phyloP scores from a whole-genome alignment of 257 asterid species.

The Schizonepeta tenuifolia region DNA sequence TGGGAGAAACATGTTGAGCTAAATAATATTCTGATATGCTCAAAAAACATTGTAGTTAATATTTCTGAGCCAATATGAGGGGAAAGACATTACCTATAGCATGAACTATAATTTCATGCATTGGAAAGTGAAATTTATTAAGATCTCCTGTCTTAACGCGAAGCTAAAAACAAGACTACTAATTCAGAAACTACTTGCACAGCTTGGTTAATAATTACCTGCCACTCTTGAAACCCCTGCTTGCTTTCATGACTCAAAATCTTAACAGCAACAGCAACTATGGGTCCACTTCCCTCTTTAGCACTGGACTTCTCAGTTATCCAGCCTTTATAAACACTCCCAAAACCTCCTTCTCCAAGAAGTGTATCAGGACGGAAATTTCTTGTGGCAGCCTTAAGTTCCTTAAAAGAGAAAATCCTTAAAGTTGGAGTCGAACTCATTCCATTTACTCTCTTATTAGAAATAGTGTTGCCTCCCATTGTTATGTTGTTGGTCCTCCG shows the following conservation, averaged over 20 bases:
- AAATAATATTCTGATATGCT: constrained; percentile 1
- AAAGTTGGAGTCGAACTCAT: constrained; percentile 25
- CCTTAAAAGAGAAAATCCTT: constrained; percentile 42
- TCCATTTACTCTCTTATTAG: constrained; percentile 14
- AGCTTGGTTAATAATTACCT: constrained; percentile 35
- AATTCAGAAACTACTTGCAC: constrained; percentile 7
- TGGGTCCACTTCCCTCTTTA: constrained; percentile 27
- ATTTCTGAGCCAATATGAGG: background rate
- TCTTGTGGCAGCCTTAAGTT: constrained; percentile 45
- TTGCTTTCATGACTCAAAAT: constrained; percentile 32
- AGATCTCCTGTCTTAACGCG: background rate
- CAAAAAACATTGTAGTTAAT: background rate
- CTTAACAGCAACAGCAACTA: constrained; percentile 53
- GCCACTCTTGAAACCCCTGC: constrained; percentile 54
- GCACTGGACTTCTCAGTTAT: constrained; percentile 22
- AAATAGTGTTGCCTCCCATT: constrained; percentile 17
- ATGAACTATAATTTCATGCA: background rate
- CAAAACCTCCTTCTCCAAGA: constrained; percentile 57
- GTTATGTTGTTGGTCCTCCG: constrained; percentile 32
- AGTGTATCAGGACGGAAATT: constrained; percentile 41
- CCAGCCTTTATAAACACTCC: constrained; percentile 51
- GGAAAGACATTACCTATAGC: background rate
- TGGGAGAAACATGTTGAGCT: background rate
- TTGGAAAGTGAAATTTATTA: background rate
- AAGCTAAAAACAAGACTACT: background rate